Percentiles rank a stretch among this genome's conserved stretches.
phyloP scores from a whole-genome alignment of 2,329 filamentous ascomycete genomes.

The Claviceps purpurea region DNA sequence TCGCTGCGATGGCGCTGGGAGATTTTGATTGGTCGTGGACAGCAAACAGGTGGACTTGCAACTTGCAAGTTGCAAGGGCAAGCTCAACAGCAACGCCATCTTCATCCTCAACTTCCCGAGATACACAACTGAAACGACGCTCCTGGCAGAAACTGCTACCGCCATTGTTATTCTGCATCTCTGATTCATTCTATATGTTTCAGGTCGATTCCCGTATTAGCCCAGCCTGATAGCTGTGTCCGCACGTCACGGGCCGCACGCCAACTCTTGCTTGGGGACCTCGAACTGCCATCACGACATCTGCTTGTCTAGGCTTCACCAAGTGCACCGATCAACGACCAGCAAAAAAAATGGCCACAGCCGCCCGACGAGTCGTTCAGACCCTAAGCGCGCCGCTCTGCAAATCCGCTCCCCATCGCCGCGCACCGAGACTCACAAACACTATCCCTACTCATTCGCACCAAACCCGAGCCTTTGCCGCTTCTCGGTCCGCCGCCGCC shows the following conservation, averaged over 20 bases:
- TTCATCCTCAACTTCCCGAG: neutral
- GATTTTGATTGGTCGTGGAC: neutral
- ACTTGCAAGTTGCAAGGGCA: no score
- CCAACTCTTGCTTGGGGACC: no score
- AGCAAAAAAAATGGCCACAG: neutral
- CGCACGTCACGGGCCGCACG: no score
- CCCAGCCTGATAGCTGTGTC: no score
- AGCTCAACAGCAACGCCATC: neutral
- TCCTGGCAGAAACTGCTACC: no score
- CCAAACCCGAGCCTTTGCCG: slow-evolving; percentile 2
- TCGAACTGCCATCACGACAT: no score
- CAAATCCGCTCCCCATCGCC: neutral
- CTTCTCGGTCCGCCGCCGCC: neutral
- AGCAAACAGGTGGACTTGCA: neutral
- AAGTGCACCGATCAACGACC: no score
- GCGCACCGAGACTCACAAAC: neutral
- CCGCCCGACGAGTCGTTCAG: neutral
- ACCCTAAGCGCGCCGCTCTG: neutral
- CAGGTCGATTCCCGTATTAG: no score
- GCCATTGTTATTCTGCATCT: no score
- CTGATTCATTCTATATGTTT: no score
- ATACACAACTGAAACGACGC: no score
- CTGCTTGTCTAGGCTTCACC: no score
- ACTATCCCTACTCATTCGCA: neutral
- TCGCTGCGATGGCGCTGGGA: neutral